Evolutionary conservation across 2,329 filamentous ascomycete species (phyloP), one percentile per base, ranked within the genome.

Genomic region (Alternaria consortialis): DNA sequence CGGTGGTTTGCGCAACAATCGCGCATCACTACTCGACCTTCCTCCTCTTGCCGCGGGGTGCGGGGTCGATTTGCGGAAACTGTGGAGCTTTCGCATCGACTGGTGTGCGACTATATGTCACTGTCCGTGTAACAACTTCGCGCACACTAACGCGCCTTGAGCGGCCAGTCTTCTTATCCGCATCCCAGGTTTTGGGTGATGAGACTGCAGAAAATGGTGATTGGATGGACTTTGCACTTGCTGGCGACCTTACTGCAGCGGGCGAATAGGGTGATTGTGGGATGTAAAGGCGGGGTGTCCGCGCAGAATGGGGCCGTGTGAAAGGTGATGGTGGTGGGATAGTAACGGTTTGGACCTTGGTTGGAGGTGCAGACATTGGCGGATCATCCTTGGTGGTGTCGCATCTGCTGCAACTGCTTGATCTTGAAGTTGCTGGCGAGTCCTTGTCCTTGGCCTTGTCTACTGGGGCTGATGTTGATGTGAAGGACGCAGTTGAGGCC

Each of bases 41-140:
- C 82, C 94, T 90, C 82, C 93, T 88, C 86, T 97, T 98, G 66
- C 94, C 94, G 79, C 94, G 94, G 7, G 93, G 94, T 37, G 94
- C 93, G 25, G 94, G 92, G 67, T 93, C 91, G 82, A 98, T 92
- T 67, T 90, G 85, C n/a, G 75, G 74, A 63, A 77, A 77, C 63
- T 88, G 69, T 39, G 76, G 74, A 53, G 74, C 73, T 59, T 74
- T 73, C 53, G 71, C 75, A 48, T 80, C 75, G 55, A 79, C 66
- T 37, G 81, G 79, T 75, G 85, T 75, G 54, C 84, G 81, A 72
- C 92, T 97, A 80, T 96, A 97, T 40, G 92, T 97, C 61, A 97
- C 92, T 15, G 93, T 97, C 69, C 93, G 87, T n/a, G 94, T 97
- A 54, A 97, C 91, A 5, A 97, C 93, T 78, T 97, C 93, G 56